Base-by-base conservation (phyloP, 345 rosid genomes). In the Murraya paniculata region DNA sequence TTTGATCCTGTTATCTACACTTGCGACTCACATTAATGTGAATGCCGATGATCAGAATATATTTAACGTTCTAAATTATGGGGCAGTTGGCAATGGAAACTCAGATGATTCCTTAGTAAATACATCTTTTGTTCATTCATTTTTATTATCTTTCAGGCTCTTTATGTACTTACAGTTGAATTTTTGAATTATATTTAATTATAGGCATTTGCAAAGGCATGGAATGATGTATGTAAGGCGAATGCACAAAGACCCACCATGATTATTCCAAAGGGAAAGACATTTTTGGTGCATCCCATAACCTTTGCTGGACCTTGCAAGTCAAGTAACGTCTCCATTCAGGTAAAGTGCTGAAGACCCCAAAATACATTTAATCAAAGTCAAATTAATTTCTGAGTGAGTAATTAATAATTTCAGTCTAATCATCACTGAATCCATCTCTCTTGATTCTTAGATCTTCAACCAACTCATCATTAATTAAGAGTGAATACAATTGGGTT, bases 261-360 rank as follows among this genome's bases (percentile, higher is more conserved):
- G 55, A 3, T 75, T 6, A 35, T 85, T 19, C 84, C 86, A 11
- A 10, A 41, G 16, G 78, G 74, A 6, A 82, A 78, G n/a, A 70
- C 41, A 56, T 78, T 75, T 72, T 58, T 81, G 48, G 45, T 82
- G 21, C 45, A 19, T 1, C 81, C 80, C 3, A 0, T 74, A 18
- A n/a, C 41, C 0, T 86, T 86, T 38, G 0, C 10, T 1, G 86
- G 88, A 19, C 88, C 88, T 28, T 83, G 83, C 82, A 81, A 22
- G 50, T 45, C 50, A 7, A 69, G 22, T 5, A 7, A 3, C 3
- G 36, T 80, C 35, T 39, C 71, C 27, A 18, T 53, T 53, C 50
- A 45, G 50, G 50, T 45, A 45, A 13, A 45, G 4, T 45, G 3
- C 16, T 13, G 5, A 45, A 45, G 50, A 45, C 18, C 11, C 50